Conservation (phyloP, 2,329 filamentous ascomycete genomes). For the Monosporascus ibericus region DNA sequence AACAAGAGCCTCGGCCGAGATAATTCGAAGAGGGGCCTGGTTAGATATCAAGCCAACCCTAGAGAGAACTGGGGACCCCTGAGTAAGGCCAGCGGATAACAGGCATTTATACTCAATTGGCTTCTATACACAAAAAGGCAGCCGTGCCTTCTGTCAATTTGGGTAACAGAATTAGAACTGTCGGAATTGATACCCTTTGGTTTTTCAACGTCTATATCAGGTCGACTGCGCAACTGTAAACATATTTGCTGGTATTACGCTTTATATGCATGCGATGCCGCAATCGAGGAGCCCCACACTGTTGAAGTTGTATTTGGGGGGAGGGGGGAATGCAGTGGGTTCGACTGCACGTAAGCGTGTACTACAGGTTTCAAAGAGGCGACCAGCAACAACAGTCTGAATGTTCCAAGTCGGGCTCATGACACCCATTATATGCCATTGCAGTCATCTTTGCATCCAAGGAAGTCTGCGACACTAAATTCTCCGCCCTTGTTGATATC, state of each 20-base stretch:
- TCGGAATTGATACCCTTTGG: slow-evolving; percentile 22
- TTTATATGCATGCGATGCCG: not conserved
- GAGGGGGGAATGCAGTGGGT: no score
- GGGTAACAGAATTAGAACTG: slow-evolving; percentile 3
- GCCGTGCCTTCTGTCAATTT: slow-evolving; percentile 2
- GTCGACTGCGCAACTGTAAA: not conserved
- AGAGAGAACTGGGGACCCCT: slow-evolving; percentile 91
- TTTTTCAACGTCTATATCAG: slow-evolving; percentile 2
- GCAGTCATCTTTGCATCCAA: no score
- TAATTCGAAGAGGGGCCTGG: slow-evolving; percentile 59
- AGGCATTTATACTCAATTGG: slow-evolving; percentile 56
- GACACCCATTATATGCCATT: no score
- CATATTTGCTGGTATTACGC: not conserved
- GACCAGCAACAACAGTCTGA: no score
- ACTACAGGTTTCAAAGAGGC: no score
- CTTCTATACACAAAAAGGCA: not conserved
- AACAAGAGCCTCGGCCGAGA: slow-evolving; percentile 74
- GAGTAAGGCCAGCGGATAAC: slow-evolving; percentile 39
- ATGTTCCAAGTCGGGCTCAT: no score
- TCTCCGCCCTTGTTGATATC: no score
- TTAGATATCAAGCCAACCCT: slow-evolving; percentile 87
- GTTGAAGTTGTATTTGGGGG: no score
- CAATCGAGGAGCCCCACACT: no score
- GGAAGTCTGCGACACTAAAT: no score
- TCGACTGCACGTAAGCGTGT: no score